phyloP scores from a whole-genome alignment of 352 stramenopile species.

The Pythium plurisporium region DNA sequence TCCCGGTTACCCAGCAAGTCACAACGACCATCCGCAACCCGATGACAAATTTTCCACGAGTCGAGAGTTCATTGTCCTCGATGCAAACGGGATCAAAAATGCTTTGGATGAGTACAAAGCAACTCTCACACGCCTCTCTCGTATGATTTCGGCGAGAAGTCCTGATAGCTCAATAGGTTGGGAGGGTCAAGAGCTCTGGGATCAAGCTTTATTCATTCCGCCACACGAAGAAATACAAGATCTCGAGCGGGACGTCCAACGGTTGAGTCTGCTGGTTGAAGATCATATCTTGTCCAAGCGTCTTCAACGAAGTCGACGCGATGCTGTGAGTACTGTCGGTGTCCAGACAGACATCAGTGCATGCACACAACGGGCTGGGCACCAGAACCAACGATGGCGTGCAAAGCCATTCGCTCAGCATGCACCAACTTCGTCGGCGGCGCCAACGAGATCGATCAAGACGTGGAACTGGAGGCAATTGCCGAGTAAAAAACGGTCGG shows the following conservation, averaged over 20 bases:
- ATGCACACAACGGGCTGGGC: slow-evolving; percentile 7
- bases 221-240: slow-evolving; percentile 46
- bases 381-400: slow-evolving; percentile 4
- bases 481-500: not conserved
- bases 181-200: slow-evolving; percentile 46
- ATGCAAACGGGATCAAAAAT: slow-evolving; percentile 19
- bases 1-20: too few relatives aligned
- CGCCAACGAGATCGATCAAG: not conserved
- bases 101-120: slow-evolving; percentile 32
- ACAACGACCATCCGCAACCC: too few relatives aligned
- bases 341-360: slow-evolving; percentile 36
- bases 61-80: slow-evolving; percentile 28
- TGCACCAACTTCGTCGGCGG: not conserved
- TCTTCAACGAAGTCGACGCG: not conserved
- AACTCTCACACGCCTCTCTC: slow-evolving; percentile 24
- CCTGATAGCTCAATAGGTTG: slow-evolving; percentile 45
- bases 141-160: slow-evolving; percentile 33
- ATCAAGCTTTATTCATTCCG: slow-evolving; percentile 58
- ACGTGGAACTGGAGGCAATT: slow-evolving; percentile 10
- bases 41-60: not conserved
- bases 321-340: not conserved
- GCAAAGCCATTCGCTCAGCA: not conserved
- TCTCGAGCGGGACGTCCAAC: slow-evolving; percentile 33
- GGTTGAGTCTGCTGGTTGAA: slow-evolving; percentile 34
- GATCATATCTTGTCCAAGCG: slow-evolving; percentile 19